Percentiles rank a stretch among this genome's conserved stretches.
phyloP scores from a whole-genome alignment of 2,329 filamentous ascomycete genomes.

The Trichoderma atrobrunneum region DNA sequence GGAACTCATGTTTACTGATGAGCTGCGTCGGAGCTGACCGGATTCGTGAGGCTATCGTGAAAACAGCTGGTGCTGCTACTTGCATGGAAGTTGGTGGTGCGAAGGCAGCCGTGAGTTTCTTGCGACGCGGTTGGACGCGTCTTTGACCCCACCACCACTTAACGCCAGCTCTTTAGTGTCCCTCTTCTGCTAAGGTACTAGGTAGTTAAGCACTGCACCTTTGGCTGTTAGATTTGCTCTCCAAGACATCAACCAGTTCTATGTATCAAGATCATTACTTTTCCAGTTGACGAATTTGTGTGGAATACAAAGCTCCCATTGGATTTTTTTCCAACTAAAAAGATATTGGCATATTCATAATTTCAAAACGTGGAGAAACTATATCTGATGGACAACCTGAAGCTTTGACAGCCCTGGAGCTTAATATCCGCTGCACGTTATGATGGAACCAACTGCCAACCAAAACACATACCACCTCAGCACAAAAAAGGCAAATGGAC shows the following conservation, averaged over 20 bases:
- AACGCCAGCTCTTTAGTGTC: not conserved
- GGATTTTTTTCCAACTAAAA: not conserved
- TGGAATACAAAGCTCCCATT: not conserved
- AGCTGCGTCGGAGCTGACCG: not conserved
- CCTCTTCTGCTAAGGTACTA: not conserved
- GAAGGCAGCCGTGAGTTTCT: not conserved
- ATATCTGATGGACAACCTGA: not conserved
- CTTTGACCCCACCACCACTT: slow-evolving; percentile 16
- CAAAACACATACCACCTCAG: not conserved
- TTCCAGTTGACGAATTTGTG: not conserved
- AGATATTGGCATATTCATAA: not conserved
- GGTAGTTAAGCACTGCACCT: not conserved
- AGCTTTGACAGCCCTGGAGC: not conserved
- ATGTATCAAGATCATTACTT: not conserved
- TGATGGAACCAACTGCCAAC: not conserved
- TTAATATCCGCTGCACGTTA: not conserved
- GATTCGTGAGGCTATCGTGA: not conserved
- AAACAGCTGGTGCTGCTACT: not conserved
- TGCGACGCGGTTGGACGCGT: slow-evolving; percentile 18
- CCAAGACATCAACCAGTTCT: not conserved
- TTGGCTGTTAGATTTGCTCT: not conserved
- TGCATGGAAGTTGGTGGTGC: not conserved
- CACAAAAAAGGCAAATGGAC: not conserved
- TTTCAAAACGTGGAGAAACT: not conserved
- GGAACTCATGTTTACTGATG: slow-evolving; percentile 29